Conservation (phyloP, 2,329 filamentous ascomycete genomes). For the Microsporum audouinii region DNA sequence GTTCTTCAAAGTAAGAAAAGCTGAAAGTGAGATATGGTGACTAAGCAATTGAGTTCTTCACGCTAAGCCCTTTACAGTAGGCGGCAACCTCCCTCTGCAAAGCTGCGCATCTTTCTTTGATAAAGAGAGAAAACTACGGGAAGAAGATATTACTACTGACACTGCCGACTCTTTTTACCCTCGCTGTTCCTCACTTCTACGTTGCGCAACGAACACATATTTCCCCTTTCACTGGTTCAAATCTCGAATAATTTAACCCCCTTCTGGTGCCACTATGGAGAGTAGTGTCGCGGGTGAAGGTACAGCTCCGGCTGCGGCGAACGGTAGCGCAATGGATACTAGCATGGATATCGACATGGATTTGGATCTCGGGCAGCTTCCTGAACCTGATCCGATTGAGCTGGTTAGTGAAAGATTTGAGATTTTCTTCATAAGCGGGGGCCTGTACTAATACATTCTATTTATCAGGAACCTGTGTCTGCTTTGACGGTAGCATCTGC, state of each 20-base stretch:
- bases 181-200: background rate
- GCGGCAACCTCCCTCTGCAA: background rate
- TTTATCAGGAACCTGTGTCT: background rate
- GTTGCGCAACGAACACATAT: background rate
- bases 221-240: background rate
- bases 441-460: background rate
- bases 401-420: conserved; percentile 10
- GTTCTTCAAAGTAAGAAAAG: background rate
- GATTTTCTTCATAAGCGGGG: no score
- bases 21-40: background rate
- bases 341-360: conserved; percentile 65
- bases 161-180: background rate
- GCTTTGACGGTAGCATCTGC: background rate
- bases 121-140: background rate
- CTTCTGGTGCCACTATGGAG: background rate
- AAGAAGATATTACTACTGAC: background rate
- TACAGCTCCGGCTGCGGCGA: background rate
- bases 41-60: background rate
- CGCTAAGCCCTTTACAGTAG: background rate
- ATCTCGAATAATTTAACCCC: background rate
- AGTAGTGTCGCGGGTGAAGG: background rate
- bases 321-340: conserved; percentile 20
- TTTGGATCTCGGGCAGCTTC: conserved; percentile 44
- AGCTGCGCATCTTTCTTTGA: background rate
- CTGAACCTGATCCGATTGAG: conserved; percentile 28